These are phyloP conservation scores for Aspergillus nidulans DNA, from an alignment of 495 filamentous ascomycete genomes.

Conservation along the genomic window DNA sequence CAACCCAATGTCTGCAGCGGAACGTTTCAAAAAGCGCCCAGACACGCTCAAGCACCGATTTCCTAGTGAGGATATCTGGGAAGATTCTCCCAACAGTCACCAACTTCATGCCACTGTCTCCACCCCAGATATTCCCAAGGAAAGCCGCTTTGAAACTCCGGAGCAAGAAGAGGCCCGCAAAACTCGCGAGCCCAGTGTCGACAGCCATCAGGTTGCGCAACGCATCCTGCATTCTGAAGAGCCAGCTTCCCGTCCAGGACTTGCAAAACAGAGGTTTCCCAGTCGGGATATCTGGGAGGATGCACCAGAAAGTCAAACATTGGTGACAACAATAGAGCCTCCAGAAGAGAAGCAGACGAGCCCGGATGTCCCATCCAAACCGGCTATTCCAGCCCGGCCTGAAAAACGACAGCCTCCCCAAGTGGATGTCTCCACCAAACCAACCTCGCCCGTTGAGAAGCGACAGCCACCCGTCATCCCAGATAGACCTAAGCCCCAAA, in stretches of 20 bases:
- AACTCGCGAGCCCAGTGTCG: conserved; percentile 41
- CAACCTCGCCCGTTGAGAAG: conserved; percentile 41
- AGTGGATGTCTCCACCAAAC: conserved; percentile 27
- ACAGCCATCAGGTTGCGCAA: conserved; percentile 42
- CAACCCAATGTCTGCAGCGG: conserved; percentile 50
- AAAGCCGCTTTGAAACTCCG: conserved; percentile 48
- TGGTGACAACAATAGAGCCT: conserved; percentile 76
- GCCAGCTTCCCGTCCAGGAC: conserved; percentile 45
- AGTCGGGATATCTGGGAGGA: conserved; percentile 98
- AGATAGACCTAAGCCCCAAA: conserved; percentile 73
- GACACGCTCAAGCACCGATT: conserved; percentile 68
- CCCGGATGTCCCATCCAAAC: conserved; percentile 36
- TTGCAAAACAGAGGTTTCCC: conserved; percentile 72
- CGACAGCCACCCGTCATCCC: conserved; percentile 54
- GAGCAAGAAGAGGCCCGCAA: conserved; percentile 53
- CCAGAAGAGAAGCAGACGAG: conserved; percentile 47
- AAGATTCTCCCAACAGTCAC: conserved; percentile 86
- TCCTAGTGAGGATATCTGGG: conserved; percentile 94
- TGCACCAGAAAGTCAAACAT: conserved; percentile 72
- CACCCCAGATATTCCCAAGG: conserved; percentile 58
- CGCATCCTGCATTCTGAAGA: conserved; percentile 37
- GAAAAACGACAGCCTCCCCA: conserved; percentile 36
- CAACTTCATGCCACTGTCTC: conserved; percentile 81
- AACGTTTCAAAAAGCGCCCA: conserved; percentile 59
- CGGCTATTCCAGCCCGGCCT: conserved; percentile 41